Base-by-base conservation (phyloP, 2,329 filamentous ascomycete genomes). In the Chaetomiaceae sp. region DNA sequence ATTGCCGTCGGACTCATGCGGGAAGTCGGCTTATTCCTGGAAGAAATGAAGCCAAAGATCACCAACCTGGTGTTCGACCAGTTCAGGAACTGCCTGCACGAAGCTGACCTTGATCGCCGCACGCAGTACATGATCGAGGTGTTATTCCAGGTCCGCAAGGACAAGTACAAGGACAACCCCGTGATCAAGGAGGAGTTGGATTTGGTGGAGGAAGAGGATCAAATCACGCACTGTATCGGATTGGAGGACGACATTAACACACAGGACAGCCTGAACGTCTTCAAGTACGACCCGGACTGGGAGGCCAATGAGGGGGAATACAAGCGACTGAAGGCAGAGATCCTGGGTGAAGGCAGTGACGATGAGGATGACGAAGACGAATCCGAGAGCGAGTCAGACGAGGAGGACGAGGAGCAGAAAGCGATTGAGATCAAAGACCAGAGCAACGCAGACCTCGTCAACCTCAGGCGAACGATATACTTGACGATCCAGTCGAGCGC, bases 111-210 rank as follows among this genome's bases (percentile, higher is more conserved):
- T 68, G 92, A 97, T 67, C 96, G 96, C 77, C 82, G 94, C 59
- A 91, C 92, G n/a, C 94, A 99, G 72, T 99, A 97, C 72, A 96
- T 96, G 89, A 92, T 99, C 53, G 94, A 99, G 69, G 94, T 97
- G 5, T 74, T 99, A 38, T 99, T 99, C 69, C 91, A 99, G 73
- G 87, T 96, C 51, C 83, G 94, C 58, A 96, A 96, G 71, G 92
- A 97, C 72, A 87, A 87, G 64, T 99, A 95, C 77, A 96, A 96
- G 74, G 90, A 97, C 64, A 90, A 97, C 64, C 90, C 86, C 16
- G 86, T 90, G 0, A 76, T 97, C 63, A 91, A 85, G 69, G 91
- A 96, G 66, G 94, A 99, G 68, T 75, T 99, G 53, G 94, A 99
- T 70, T 71, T 99, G 41, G 89, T 99, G 8, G 92, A 97, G 71